phyloP scores from a whole-genome alignment of 2,329 filamentous ascomycete species.

The Alternaria hordeiaustralica region DNA sequence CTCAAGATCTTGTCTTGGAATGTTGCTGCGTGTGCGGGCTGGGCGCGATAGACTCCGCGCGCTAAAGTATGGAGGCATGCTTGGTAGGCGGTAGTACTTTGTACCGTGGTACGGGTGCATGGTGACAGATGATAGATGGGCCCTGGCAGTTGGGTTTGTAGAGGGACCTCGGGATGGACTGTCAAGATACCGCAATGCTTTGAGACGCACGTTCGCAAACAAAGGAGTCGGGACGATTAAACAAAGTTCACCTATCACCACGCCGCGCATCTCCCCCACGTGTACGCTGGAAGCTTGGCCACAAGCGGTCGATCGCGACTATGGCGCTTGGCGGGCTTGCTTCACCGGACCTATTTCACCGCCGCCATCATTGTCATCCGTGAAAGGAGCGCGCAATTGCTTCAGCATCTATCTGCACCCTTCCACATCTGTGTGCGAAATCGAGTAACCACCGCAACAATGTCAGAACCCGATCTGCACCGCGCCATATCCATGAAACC shows the following conservation, averaged over 20 bases:
- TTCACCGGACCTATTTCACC: background rate
- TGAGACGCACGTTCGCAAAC: background rate
- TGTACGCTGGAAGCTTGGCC: conserved; percentile 13
- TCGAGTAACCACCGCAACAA: conserved; percentile 26
- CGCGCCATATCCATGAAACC: conserved; percentile 58
- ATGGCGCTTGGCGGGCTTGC: background rate
- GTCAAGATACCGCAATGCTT: background rate
- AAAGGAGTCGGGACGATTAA: background rate
- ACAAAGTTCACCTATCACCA: background rate
- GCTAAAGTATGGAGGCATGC: background rate
- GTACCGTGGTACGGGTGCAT: background rate
- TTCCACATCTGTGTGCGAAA: background rate
- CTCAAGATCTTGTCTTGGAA: background rate
- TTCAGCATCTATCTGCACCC: background rate
- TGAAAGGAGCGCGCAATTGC: background rate
- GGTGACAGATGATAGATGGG: background rate
- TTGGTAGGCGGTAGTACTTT: background rate
- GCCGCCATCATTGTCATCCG: background rate
- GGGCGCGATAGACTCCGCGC: background rate
- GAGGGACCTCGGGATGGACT: background rate
- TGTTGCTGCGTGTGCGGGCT: background rate
- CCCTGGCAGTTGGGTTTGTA: background rate
- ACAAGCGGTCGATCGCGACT: background rate
- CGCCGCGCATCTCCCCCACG: conserved; percentile 21
- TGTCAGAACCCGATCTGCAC: conserved; percentile 55